phyloP scores from a whole-genome alignment of 2,329 filamentous ascomycete genomes.

The Fonsecaea monophora region DNA sequence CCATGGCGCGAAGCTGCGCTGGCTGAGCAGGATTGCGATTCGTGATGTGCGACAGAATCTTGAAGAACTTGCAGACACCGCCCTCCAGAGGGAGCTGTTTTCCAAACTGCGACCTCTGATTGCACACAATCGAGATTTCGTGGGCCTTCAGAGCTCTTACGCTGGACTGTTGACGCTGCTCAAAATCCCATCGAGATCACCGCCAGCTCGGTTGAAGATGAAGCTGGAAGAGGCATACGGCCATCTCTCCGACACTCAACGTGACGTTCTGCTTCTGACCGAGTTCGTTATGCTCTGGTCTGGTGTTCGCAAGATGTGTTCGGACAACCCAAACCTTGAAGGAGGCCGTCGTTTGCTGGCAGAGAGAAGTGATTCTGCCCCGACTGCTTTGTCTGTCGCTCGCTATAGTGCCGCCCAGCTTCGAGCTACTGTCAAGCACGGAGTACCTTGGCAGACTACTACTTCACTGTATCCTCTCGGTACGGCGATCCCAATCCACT shows the following conservation, averaged over 20 bases:
- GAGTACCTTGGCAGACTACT: constrained; percentile 16
- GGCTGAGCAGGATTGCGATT: constrained; percentile 3
- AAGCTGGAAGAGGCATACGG: neutral
- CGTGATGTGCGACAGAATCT: neutral
- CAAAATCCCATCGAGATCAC: neutral
- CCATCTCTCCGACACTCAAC: neutral
- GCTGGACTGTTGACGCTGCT: neutral
- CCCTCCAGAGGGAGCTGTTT: constrained; percentile 13
- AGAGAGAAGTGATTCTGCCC: neutral
- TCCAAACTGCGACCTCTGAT: neutral
- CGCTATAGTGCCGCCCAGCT: neutral
- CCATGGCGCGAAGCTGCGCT: neutral
- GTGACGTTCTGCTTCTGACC: neutral
- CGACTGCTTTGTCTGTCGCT: neutral
- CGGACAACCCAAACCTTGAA: neutral
- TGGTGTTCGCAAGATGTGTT: neutral
- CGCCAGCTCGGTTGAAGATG: neutral
- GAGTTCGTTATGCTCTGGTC: constrained; percentile 16
- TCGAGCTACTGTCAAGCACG: neutral
- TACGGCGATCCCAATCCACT: constrained; percentile 22
- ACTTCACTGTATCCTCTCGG: constrained; percentile 24
- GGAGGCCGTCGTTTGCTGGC: too few relatives aligned
- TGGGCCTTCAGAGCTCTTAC: neutral
- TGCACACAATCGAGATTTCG: constrained; percentile 6
- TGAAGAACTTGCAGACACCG: neutral